Conservation (phyloP, 2,329 filamentous ascomycete genomes). For the Colletotrichum acutatum region DNA sequence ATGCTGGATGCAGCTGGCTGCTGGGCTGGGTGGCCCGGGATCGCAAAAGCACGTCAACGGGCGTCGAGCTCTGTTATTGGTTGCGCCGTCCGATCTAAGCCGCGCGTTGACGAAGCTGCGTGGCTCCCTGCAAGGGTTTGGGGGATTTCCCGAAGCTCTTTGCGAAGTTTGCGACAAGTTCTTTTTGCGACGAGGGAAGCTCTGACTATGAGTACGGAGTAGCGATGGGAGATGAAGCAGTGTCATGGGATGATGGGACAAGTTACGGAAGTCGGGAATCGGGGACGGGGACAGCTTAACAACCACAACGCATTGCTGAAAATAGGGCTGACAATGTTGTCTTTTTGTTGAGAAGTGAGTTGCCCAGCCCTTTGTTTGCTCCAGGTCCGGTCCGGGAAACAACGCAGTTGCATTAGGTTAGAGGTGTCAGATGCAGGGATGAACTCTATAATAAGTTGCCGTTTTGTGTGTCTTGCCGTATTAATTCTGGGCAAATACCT, state of each 20-base stretch:
- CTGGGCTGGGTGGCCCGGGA: background rate
- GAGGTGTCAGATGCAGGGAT: background rate
- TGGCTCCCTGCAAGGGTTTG: background rate
- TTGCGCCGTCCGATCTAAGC: slow-evolving; percentile 17
- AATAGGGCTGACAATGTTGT: background rate
- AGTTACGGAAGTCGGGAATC: background rate
- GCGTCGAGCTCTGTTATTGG: background rate
- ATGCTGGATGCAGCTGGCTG: background rate
- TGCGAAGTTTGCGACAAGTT: too few species aligned
- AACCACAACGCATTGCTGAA: background rate
- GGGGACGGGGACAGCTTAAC: background rate
- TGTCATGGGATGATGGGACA: background rate
- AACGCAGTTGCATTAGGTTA: background rate
- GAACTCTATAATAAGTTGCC: background rate
- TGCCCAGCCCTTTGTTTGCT: background rate
- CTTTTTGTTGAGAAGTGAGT: background rate
- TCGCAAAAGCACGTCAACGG: slow-evolving; percentile 18
- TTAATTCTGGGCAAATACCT: background rate
- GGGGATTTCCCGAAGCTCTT: background rate
- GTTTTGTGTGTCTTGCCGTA: background rate
- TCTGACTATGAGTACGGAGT: too few species aligned
- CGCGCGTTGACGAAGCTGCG: background rate
- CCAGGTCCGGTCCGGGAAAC: background rate
- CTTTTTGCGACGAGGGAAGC: background rate
- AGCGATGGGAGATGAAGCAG: too few species aligned